Base-by-base conservation (phyloP, 2,329 filamentous ascomycete genomes). In the Chaetomiaceae sp. region DNA sequence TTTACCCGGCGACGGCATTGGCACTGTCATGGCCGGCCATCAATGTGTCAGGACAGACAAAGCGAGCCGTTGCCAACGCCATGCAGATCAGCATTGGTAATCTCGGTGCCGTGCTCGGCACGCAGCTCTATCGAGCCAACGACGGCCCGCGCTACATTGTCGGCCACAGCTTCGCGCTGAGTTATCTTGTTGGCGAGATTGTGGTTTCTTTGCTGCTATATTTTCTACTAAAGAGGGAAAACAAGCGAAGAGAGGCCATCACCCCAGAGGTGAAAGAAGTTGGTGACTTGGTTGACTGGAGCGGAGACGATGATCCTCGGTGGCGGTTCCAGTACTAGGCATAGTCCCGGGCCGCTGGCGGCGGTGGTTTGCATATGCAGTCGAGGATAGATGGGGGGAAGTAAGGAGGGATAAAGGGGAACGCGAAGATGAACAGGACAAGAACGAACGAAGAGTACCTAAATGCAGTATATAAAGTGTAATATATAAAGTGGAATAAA, bases 21-120 rank as follows among this genome's bases (percentile, higher is more conserved):
- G 78, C 82, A 0, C 71, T 89, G 0, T 82, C 80, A 1, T 89
- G 85, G 85, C 82, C 84, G 0, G 84, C 85, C 1, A 86, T 86
- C 65, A 88, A 89, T 54, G 82, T 89, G 0, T 84, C 81, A 0
- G 83, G 84, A 0, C 84, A 87, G 67, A 86, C 83, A 0, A 89
- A 89, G 67, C 75, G 85, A 1, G 82, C 81, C 1, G 81, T 84
- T 4, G 82, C 81, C 2, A 87, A 84, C 43, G 85, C 81, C 0
- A 81, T 89, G 78, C 84, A 87, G 60, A 87, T 89, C 53, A 84
- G 80, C 9, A 83, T 89, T 46, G 86, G 85, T 0, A 88, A 87
- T 58, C 64, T 85, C 1, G 85, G 85, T 0, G 84, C 83, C 0
- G 82, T 88, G 0, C 60, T 89, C 21, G 85, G 85, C 0, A 89